Conservation (phyloP, 2,329 filamentous ascomycete genomes). For the Setomelanomma holmii region DNA sequence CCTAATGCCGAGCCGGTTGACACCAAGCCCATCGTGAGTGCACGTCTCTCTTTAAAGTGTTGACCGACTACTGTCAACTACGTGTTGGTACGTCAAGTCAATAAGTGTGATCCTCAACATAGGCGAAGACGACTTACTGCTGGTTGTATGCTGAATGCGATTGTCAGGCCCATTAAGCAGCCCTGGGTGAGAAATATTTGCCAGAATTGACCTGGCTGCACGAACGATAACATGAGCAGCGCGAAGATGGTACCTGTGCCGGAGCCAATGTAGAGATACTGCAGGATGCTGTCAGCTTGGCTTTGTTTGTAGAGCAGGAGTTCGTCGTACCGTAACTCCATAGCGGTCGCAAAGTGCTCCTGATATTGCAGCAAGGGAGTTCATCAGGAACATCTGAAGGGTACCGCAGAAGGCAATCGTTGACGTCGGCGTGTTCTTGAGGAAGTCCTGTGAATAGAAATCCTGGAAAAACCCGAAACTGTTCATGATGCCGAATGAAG, state of each 20-base stretch:
- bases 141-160: slow-evolving; percentile 52
- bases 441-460: slow-evolving; percentile 51
- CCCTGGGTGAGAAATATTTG: slow-evolving; percentile 56
- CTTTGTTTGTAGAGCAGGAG: slow-evolving; percentile 7
- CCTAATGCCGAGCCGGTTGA: slow-evolving; percentile 50
- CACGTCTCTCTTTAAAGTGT: slow-evolving; percentile 54
- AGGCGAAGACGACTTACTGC: slow-evolving; percentile 12
- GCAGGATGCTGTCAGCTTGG: slow-evolving; percentile 8
- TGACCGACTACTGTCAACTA: slow-evolving; percentile 49
- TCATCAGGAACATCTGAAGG: slow-evolving; percentile 55
- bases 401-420: slow-evolving; percentile 55
- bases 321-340: slow-evolving; percentile 60
- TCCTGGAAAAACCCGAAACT: slow-evolving; percentile 55
- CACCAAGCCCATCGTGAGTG: slow-evolving; percentile 53
- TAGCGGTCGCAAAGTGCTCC: slow-evolving; percentile 69
- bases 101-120: neutral
- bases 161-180: slow-evolving; percentile 53
- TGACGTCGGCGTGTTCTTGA: slow-evolving; percentile 37
- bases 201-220: slow-evolving; percentile 40
- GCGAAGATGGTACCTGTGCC: slow-evolving; percentile 27
- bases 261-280: slow-evolving; percentile 39
- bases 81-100: neutral
- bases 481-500: slow-evolving; percentile 51
- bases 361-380: slow-evolving; percentile 63
- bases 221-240: slow-evolving; percentile 36